phyloP scores from a whole-genome alignment of 306 rosid species.

The Carpinus fangiana region DNA sequence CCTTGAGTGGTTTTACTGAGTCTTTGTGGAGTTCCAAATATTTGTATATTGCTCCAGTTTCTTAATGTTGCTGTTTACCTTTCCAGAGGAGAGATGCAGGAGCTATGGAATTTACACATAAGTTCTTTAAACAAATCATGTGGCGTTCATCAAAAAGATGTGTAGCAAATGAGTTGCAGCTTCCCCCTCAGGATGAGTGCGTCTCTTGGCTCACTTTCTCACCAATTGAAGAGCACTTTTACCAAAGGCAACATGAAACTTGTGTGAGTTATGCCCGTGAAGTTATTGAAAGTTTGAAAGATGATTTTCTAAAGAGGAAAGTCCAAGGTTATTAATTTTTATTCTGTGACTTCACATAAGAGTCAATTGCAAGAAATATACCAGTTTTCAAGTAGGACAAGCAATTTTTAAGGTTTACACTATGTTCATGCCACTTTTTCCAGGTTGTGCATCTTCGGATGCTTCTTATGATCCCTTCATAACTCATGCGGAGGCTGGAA shows the following conservation, averaged over 20 bases:
- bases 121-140: conserved; percentile 81
- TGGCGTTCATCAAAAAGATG: conserved; percentile 89
- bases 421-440: conserved; percentile 29
- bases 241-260: conserved; percentile 93
- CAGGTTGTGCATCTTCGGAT: conserved; percentile 52
- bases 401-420: conserved; percentile 35
- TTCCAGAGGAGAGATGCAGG: conserved; percentile 75
- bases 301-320: conserved; percentile 63
- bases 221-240: conserved; percentile 89
- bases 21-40: conserved; percentile 8
- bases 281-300: conserved; percentile 77
- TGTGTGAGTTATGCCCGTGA: conserved; percentile 85
- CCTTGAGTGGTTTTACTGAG: neutral
- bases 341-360: conserved; percentile 31
- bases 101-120: conserved; percentile 79
- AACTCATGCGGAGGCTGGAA: conserved; percentile 87
- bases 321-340: conserved; percentile 57
- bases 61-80: conserved; percentile 27
- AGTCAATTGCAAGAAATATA: conserved; percentile 28
- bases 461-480: conserved; percentile 57
- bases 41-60: conserved; percentile 10
- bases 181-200: conserved; percentile 91
- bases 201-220: conserved; percentile 88
- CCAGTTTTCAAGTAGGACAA: conserved; percentile 14
- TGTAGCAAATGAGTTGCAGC: conserved; percentile 86